Base-by-base conservation (phyloP, 345 rosid genomes). In the Pelargonium nanum region DNA sequence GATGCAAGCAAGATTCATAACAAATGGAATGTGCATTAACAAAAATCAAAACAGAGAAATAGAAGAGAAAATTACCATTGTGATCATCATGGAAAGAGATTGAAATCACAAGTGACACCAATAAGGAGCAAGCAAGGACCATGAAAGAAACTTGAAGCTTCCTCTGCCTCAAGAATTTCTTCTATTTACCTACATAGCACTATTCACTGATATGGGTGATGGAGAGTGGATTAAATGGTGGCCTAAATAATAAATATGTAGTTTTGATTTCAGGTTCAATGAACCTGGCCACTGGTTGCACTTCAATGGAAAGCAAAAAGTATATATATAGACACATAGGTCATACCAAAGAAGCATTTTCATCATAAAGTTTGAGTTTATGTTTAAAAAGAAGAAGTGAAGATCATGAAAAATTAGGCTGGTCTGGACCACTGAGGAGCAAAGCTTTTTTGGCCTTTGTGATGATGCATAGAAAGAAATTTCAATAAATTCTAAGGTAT, bases 261-360 rank as follows among this genome's bases (percentile, higher is more conserved):
- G 1, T 25, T 59, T 59, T 25, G 62, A 56, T 22, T 32, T 13
- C 21, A 67, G 75, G 51, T 73, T 73, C 81, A 73, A 40, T 77
- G 81, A 77, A 73, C 69, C 73, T 68, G 60, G 81, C 60, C 78
- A 12, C 17, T 59, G 0, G 34, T 2, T 69, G 16, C 32, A 45
- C 26, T 9, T 34, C 45, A 34, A 34, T 34, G 45, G 45, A 10
- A 28, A 34, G 12, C 45, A 34, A 34, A 34, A 34, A 34, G 45
- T 5, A n/a, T 55, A 48, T 57, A 6, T 2, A 9, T 12, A 21
- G 59, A 54, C 58, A 30, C 28, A 4, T 15, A 34, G 34, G 34
- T 28, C 34, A 28, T 28, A 28, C 34, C 34, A 34, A 34, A 34
- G 13, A 34, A 34, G 12, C 45, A 34, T 34, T 34, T 28, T 15